Evolutionary conservation across 768 basidiomycete genomes (phyloP).

Genomic region (Imleria badia): DNA sequence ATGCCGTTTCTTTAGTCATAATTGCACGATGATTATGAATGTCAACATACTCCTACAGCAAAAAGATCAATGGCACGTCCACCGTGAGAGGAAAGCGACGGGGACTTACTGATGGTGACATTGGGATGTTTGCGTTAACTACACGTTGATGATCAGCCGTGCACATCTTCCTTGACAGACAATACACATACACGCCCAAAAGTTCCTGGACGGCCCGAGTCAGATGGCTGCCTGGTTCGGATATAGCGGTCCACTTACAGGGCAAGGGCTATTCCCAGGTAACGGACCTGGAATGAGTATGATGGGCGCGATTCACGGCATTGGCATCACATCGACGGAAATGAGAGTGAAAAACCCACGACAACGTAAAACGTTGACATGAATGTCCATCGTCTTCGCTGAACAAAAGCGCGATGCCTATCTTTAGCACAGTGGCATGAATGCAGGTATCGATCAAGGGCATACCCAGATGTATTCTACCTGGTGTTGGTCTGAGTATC

Average conservation of each 20-base stretch:
- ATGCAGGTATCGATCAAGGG: background rate
- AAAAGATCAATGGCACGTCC: background rate
- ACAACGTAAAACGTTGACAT: conserved; percentile 21
- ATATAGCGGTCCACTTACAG: conserved; percentile 7
- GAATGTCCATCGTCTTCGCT: conserved; percentile 10
- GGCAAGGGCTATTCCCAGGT: conserved; percentile 16
- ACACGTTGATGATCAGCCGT: background rate
- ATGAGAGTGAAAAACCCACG: background rate
- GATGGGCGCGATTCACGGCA: background rate
- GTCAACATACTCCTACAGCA: conserved; percentile 9
- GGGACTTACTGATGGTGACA: conserved; percentile 14
- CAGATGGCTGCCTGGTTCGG: background rate
- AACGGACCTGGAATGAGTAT: conserved; percentile 9
- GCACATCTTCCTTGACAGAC: background rate
- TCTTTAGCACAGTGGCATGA: background rate
- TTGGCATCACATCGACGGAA: background rate
- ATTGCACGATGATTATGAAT: background rate
- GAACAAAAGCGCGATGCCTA: background rate
- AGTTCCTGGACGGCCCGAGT: conserved; percentile 2
- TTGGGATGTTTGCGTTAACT: conserved; percentile 21
- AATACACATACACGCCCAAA: conserved; percentile 14
- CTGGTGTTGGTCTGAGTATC: conserved; percentile 4
- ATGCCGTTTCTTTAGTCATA: background rate
- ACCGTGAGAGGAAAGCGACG: background rate
- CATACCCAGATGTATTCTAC: conserved; percentile 23